A percentile compares a stretch with the other conserved stretches of the same genome.
Evolutionary conservation across 768 basidiomycete species (phyloP).

Genomic region (Scleroderma bovista): DNA sequence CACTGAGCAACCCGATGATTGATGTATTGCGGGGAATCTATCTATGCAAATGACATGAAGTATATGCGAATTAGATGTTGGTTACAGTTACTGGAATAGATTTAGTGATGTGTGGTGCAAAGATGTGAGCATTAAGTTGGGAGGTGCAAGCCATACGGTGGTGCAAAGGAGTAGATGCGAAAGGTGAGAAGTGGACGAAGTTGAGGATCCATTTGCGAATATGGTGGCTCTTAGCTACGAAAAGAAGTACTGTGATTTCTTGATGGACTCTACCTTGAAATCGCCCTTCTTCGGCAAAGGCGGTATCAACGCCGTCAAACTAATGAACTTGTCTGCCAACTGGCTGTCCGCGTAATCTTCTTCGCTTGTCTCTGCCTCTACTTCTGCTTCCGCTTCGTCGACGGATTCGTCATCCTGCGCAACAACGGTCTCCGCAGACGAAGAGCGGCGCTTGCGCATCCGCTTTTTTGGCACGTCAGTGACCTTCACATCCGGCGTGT

Average conservation of each 20-base stretch:
- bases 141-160: not conserved
- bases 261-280: conserved; percentile 81
- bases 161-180: not conserved
- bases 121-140: not conserved
- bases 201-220: not conserved
- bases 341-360: conserved; percentile 22
- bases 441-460: not conserved
- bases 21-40: no score
- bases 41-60: no score
- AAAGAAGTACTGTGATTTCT: conserved; percentile 88
- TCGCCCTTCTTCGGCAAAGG: conserved; percentile 78
- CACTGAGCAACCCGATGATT: no score
- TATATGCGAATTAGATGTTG: not conserved
- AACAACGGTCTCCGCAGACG: conserved; percentile 5
- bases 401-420: conserved; percentile 1
- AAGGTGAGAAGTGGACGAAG: no score
- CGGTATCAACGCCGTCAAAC: conserved; percentile 70
- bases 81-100: not conserved
- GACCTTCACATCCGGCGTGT: not conserved
- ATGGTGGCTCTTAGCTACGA: conserved; percentile 44
- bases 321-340: conserved; percentile 58
- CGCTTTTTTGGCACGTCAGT: not conserved
- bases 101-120: not conserved
- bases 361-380: conserved; percentile 18
- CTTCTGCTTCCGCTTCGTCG: not conserved